Evolutionary conservation across 805 yeast genomes (phyloP).

Genomic region (Candida palmyrensis): DNA sequence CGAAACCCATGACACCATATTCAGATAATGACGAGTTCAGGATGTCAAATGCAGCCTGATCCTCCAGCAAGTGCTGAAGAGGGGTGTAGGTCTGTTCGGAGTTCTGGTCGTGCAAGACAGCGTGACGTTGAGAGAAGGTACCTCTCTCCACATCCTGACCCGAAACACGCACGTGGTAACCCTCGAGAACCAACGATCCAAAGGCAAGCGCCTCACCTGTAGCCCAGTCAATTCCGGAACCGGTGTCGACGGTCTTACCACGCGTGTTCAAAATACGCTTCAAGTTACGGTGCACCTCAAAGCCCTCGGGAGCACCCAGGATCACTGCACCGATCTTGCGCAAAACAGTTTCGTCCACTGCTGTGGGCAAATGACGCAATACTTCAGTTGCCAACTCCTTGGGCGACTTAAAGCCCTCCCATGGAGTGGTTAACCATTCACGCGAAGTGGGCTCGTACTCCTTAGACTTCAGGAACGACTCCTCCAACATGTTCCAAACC

Average conservation of each 20-base stretch:
- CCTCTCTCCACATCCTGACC: slow-evolving; percentile 99
- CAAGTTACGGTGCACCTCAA: slow-evolving; percentile 90
- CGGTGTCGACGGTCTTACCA: slow-evolving; percentile 78
- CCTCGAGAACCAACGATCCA: slow-evolving; percentile 88
- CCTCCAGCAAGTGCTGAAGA: slow-evolving; percentile 68
- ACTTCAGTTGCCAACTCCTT: slow-evolving; percentile 94
- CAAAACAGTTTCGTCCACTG: slow-evolving; percentile 64
- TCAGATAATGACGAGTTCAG: slow-evolving; percentile 95
- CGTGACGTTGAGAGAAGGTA: slow-evolving; percentile 99
- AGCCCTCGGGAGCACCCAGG: slow-evolving; percentile 81
- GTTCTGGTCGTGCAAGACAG: slow-evolving; percentile 93
- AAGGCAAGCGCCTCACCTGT: slow-evolving; percentile 99
- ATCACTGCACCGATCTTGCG: slow-evolving; percentile 74
- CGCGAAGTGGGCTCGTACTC: slow-evolving; percentile 86
- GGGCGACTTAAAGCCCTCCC: slow-evolving; percentile 99
- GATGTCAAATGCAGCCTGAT: slow-evolving; percentile 82
- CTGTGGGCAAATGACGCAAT: slow-evolving; percentile 94
- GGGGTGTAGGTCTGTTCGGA: slow-evolving; percentile 83
- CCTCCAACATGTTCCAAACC: slow-evolving; percentile 95
- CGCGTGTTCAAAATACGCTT: slow-evolving; percentile 89
- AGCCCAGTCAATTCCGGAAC: slow-evolving; percentile 97
- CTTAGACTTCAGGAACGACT: slow-evolving; percentile 81
- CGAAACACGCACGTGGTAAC: slow-evolving; percentile 92
- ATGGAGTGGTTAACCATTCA: slow-evolving; percentile 98
- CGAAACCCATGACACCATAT: slow-evolving; percentile 99